Evolutionary conservation across 495 filamentous ascomycete species (phyloP).

Genomic region (Penicillium simplicissimum): DNA sequence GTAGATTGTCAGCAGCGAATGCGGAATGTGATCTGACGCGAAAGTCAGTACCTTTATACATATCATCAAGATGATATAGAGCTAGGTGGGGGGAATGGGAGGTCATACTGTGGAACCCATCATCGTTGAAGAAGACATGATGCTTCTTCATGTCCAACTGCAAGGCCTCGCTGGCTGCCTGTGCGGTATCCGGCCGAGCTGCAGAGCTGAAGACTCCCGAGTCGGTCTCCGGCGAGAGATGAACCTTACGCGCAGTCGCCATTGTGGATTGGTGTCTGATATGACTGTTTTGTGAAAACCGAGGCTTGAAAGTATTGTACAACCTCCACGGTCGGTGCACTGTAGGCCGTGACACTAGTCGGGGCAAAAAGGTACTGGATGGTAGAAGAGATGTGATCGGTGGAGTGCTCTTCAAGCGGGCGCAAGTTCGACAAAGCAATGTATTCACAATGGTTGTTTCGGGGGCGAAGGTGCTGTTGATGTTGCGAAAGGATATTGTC

Average conservation of each 20-base stretch:
- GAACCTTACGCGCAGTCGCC: slow-evolving; percentile 65
- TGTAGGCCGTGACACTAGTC: neutral
- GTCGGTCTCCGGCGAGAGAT: slow-evolving; percentile 54
- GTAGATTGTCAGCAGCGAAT: slow-evolving; percentile 74
- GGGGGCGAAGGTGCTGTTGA: neutral
- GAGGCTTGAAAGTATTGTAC: neutral
- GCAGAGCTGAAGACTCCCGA: slow-evolving; percentile 56
- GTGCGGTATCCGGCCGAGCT: slow-evolving; percentile 59
- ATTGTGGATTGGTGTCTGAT: slow-evolving; percentile 34
- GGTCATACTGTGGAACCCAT: slow-evolving; percentile 65
- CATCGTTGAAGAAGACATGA: slow-evolving; percentile 75
- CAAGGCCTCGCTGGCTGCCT: slow-evolving; percentile 61
- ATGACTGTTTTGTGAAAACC: neutral
- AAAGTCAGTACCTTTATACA: slow-evolving; percentile 9
- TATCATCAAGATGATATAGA: neutral
- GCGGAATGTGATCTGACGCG: slow-evolving; percentile 61
- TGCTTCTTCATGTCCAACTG: slow-evolving; percentile 73
- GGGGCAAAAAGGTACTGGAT: neutral
- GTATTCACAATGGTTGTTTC: neutral
- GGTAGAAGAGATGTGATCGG: neutral
- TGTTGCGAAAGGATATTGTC: neutral
- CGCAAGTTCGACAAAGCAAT: neutral
- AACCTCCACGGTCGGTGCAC: neutral
- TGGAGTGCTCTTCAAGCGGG: too few relatives aligned
- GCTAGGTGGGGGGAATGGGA: neutral